These are phyloP conservation scores for Claviceps fusiformis DNA, from an alignment of 2,329 filamentous ascomycete species.

Conservation along the genomic window DNA sequence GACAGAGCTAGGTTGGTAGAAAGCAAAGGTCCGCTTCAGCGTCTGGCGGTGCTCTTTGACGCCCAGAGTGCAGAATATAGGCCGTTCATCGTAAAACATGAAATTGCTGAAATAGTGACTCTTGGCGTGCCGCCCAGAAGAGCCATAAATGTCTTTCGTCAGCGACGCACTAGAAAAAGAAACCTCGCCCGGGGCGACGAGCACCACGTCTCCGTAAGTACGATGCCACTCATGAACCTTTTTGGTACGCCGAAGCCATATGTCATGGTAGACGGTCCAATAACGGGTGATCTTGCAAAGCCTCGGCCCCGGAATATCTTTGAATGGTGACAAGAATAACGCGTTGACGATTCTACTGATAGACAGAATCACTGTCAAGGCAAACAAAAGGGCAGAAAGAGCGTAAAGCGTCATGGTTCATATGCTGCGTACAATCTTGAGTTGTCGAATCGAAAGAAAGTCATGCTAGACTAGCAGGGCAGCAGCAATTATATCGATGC, in stretches of 20 bases:
- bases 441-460: no score
- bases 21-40: conserved; percentile 3
- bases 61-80: conserved; percentile 1
- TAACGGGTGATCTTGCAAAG: conserved; percentile 4
- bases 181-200: conserved; percentile 4
- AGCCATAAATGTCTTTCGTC: conserved; percentile 4
- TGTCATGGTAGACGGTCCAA: conserved; percentile 3
- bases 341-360: conserved; percentile 1
- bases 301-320: conserved; percentile 1
- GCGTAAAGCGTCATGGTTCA: neutral
- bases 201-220: conserved; percentile 3
- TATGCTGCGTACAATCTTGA: no score
- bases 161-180: conserved; percentile 1
- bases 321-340: conserved; percentile 1
- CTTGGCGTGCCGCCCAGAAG: conserved; percentile 4
- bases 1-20: conserved; percentile 2
- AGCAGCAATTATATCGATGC: no score
- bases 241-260: neutral
- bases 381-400: neutral
- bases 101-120: conserved; percentile 5
- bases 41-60: conserved; percentile 4
- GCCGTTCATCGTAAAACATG: conserved; percentile 2
- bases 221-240: conserved; percentile 4
- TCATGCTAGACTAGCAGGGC: no score
- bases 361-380: neutral